Conservation (phyloP, 2,329 filamentous ascomycete genomes). For the Fusarium temperatum region DNA sequence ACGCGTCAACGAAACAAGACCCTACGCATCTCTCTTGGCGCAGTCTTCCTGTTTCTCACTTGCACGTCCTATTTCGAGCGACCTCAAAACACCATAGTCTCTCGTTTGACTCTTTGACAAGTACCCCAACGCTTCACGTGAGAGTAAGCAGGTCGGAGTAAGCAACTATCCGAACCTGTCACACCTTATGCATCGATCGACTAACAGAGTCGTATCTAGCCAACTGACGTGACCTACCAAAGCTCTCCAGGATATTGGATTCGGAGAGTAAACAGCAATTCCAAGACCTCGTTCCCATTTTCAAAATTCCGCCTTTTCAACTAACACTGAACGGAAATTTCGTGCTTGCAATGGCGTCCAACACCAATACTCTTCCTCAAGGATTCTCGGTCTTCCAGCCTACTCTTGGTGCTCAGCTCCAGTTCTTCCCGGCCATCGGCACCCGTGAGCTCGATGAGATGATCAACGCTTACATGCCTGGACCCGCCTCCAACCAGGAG, state of each 20-base stretch:
- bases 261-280: constrained; percentile 18
- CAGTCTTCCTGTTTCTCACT: constrained; percentile 12
- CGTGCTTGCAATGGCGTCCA: constrained; percentile 40
- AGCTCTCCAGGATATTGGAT: background rate
- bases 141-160: constrained; percentile 38
- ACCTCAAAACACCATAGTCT: constrained; percentile 18
- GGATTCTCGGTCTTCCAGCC: constrained; percentile 71
- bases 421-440: constrained; percentile 74
- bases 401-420: constrained; percentile 62
- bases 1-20: constrained; percentile 18
- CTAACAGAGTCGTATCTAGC: constrained; percentile 17
- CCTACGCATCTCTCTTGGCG: background rate
- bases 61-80: constrained; percentile 12
- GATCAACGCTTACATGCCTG: constrained; percentile 66
- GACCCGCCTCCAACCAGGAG: constrained; percentile 62
- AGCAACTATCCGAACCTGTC: constrained; percentile 28
- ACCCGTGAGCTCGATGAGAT: constrained; percentile 68
- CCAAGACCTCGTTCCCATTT: background rate
- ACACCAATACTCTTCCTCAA: constrained; percentile 46
- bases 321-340: constrained; percentile 6
- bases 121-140: constrained; percentile 17
- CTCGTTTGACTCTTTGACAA: background rate
- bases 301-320: constrained; percentile 21
- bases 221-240: constrained; percentile 1
- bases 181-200: background rate